Evolutionary conservation across 768 basidiomycete genomes (phyloP).

Genomic region (Kwoniella pini): DNA sequence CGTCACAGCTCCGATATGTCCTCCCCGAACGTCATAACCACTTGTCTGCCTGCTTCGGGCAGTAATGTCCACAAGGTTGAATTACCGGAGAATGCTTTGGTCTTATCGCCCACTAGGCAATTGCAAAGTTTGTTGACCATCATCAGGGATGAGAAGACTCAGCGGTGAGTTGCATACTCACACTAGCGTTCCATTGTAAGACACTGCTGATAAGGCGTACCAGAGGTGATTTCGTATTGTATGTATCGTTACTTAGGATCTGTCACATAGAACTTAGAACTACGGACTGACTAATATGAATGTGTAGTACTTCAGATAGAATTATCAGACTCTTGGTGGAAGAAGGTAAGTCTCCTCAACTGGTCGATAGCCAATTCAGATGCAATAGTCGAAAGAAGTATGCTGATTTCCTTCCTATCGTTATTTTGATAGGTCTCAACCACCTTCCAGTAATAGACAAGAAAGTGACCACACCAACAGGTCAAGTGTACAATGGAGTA

Average conservation of each 20-base stretch:
- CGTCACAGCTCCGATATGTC: no score
- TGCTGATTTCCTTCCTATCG: background rate
- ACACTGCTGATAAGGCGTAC: background rate
- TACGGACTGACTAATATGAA: no score
- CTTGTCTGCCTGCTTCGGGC: slow-evolving; percentile 42
- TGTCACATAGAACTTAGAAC: background rate
- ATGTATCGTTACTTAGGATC: slow-evolving; percentile 9
- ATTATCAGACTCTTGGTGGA: slow-evolving; percentile 70
- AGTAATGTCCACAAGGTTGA: slow-evolving; percentile 44
- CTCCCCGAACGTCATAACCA: slow-evolving; percentile 30
- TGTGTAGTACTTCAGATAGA: slow-evolving; percentile 57
- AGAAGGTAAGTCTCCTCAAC: slow-evolving; percentile 54
- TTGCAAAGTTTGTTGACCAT: slow-evolving; percentile 95
- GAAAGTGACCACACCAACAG: slow-evolving; percentile 59
- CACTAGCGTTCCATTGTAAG: background rate
- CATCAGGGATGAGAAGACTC: slow-evolving; percentile 83
- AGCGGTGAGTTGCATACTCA: slow-evolving; percentile 55
- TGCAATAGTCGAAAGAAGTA: no score
- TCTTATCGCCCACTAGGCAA: slow-evolving; percentile 84
- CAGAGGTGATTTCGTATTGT: slow-evolving; percentile 87
- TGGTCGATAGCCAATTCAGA: no score
- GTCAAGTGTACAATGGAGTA: slow-evolving; percentile 81
- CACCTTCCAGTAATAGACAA: slow-evolving; percentile 74
- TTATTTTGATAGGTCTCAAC: slow-evolving; percentile 68
- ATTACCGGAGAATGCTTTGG: slow-evolving; percentile 80